phyloP scores from a whole-genome alignment of 441 rosid genomes.

The Pelargonium citronellum region DNA sequence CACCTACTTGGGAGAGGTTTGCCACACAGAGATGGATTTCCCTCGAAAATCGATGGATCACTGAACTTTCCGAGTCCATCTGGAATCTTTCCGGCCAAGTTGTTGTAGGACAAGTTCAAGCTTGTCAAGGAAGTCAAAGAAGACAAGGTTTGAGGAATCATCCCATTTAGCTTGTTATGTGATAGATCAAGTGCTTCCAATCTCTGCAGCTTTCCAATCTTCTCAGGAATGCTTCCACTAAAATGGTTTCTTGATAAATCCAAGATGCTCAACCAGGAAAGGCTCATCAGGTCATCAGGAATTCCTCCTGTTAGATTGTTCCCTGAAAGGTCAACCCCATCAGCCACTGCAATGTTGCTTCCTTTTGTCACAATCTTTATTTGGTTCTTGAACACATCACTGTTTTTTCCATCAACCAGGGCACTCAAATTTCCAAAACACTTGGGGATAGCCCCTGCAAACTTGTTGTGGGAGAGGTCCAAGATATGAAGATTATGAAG shows the following conservation, averaged over 20 bases:
- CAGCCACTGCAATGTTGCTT: slow-evolving; percentile 24
- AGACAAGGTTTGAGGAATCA: slow-evolving; percentile 37
- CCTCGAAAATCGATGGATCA: slow-evolving; percentile 37
- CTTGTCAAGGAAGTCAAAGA: slow-evolving; percentile 23
- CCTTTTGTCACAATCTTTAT: slow-evolving; percentile 36
- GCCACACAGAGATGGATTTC: slow-evolving; percentile 39
- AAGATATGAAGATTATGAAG: slow-evolving; percentile 36
- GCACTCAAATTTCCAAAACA: slow-evolving; percentile 46
- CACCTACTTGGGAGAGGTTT: slow-evolving; percentile 33
- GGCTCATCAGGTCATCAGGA: slow-evolving; percentile 37
- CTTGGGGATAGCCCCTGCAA: slow-evolving; percentile 42
- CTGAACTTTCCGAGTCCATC: slow-evolving; percentile 31
- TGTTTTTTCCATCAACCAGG: slow-evolving; percentile 23
- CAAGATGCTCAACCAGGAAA: slow-evolving; percentile 31
- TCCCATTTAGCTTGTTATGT: slow-evolving; percentile 28
- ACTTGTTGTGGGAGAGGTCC: slow-evolving; percentile 38
- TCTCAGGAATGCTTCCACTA: slow-evolving; percentile 28
- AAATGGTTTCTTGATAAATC: slow-evolving; percentile 41
- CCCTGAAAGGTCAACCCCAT: slow-evolving; percentile 42
- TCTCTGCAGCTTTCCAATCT: slow-evolving; percentile 26
- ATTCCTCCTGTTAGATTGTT: slow-evolving; percentile 44
- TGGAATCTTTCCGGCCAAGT: slow-evolving; percentile 38
- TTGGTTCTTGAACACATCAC: slow-evolving; percentile 34
- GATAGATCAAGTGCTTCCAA: slow-evolving; percentile 54
- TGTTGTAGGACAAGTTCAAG: slow-evolving; percentile 38